Evolutionary conservation across 148 eudicot genomes (phyloP), one percentile per base, ranked within the genome.

Genomic region (Rhododendron molle): DNA sequence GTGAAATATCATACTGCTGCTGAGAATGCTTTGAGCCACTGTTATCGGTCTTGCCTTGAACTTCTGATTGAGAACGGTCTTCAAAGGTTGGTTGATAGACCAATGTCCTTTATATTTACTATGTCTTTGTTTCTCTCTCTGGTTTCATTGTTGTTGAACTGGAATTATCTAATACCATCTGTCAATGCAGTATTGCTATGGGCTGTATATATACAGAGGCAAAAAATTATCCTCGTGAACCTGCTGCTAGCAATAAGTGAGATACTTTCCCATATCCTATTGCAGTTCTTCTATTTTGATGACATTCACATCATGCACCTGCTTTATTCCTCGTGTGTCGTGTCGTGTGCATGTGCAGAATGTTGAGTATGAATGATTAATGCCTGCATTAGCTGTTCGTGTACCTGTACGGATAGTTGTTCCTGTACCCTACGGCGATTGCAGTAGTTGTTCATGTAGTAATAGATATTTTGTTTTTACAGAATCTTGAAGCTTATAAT

Each of bases 1-100:
- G 94, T 94, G 86, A 97, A 97, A 87, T 97, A 97, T 91, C 99
- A 97, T 92, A 97, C 99, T 73, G 99, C 99, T 80, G 99, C 98
- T 5, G 99, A 97, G 92, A 97, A 95, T 92, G 95, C 99, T 82
- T 89, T 97, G 85, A 97, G 98, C 89, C 99, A 97, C 88, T 97
- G 99, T 88, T 97, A 97, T 74, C 92, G 98, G 7, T 93, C 98
- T 71, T 95, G 98, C 92, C 95, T 97, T 85, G 99, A 97, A 85
- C 95, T 97, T 86, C 98, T 97, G 62, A 92, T 95, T 82, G 99
- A 97, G 83, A 91, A 92, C 88, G 92, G 93, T 78, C 93, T 95
- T 49, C 92, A 86, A 84, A 97, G 98, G 99, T 97, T 86, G 86
- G 87, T 81, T 80, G 26, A 47, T 52, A 47, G 21, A 86, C 58